Percentiles rank a stretch among this genome's conserved stretches.
Evolutionary conservation across 176 grass and related monocot species (phyloP).

Genomic region (Aegilops sharonensis): DNA sequence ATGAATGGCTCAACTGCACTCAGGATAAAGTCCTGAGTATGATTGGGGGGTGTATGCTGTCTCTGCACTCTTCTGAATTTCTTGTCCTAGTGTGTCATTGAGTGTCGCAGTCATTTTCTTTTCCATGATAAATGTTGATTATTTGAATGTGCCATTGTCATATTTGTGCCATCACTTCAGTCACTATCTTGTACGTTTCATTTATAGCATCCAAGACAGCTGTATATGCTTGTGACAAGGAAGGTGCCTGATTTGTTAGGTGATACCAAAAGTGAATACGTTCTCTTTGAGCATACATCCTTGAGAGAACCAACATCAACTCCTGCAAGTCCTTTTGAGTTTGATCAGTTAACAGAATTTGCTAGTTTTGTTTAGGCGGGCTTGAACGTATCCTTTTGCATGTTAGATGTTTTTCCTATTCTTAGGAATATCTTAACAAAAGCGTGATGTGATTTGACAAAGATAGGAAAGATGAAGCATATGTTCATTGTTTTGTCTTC

Average conservation of each 20-base stretch:
- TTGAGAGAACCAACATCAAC: neutral
- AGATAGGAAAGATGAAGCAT: neutral
- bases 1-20: neutral
- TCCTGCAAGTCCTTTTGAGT: neutral
- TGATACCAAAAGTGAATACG: neutral
- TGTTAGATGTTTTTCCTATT: neutral
- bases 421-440: neutral
- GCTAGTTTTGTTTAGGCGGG: neutral
- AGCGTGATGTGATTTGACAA: slow-evolving; percentile 5
- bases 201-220: slow-evolving; percentile 17
- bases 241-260: neutral
- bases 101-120: neutral
- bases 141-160: slow-evolving; percentile 10
- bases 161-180: neutral
- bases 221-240: slow-evolving; percentile 5
- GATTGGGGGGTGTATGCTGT: slow-evolving; percentile 16
- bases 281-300: slow-evolving; percentile 16
- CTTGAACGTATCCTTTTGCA: neutral
- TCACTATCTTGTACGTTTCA: slow-evolving; percentile 12
- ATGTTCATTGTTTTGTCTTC: slow-evolving; percentile 29
- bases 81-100: neutral
- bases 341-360: neutral
- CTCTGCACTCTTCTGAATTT: slow-evolving; percentile 9
- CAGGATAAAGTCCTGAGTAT: slow-evolving; percentile 8
- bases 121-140: neutral